These are phyloP conservation scores for Apophysomyces trapeziformis DNA, from an alignment of 371 early-diverging fungal species.

Conservation along the genomic window DNA sequence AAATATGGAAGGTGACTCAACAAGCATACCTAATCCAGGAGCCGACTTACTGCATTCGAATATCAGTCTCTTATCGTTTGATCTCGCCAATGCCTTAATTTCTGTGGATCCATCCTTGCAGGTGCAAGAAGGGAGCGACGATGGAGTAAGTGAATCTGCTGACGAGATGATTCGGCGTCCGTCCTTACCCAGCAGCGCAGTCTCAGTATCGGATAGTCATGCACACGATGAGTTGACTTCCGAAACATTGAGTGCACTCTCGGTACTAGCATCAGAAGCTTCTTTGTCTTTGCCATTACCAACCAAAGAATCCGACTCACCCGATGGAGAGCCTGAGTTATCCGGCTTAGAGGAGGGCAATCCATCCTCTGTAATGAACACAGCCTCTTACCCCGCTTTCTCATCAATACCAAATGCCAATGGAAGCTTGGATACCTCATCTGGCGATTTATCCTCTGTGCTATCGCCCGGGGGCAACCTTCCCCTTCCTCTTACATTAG, in stretches of 20 bases:
- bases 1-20: conserved; percentile 5
- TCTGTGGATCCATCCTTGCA: background rate
- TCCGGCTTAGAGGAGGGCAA: background rate
- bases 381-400: background rate
- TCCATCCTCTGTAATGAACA: background rate
- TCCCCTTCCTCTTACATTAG: background rate
- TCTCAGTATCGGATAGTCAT: conserved; percentile 31
- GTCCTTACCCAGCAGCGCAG: conserved; percentile 45
- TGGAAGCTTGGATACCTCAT: background rate
- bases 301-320: conserved; percentile 15
- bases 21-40: background rate
- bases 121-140: background rate
- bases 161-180: conserved; percentile 31
- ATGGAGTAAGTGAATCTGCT: background rate
- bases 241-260: conserved; percentile 33
- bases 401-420: background rate
- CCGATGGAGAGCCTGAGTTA: conserved; percentile 8
- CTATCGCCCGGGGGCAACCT: background rate
- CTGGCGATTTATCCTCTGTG: background rate
- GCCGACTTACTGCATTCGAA: background rate
- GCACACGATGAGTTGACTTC: conserved; percentile 28
- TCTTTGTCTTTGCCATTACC: conserved; percentile 21
- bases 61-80: conserved; percentile 10
- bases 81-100: background rate
- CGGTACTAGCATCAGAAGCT: conserved; percentile 26